Percentiles rank a stretch among this genome's conserved stretches.
Evolutionary conservation across 495 filamentous ascomycete genomes (phyloP).

Genomic region (Saxophila tyrrhenica): DNA sequence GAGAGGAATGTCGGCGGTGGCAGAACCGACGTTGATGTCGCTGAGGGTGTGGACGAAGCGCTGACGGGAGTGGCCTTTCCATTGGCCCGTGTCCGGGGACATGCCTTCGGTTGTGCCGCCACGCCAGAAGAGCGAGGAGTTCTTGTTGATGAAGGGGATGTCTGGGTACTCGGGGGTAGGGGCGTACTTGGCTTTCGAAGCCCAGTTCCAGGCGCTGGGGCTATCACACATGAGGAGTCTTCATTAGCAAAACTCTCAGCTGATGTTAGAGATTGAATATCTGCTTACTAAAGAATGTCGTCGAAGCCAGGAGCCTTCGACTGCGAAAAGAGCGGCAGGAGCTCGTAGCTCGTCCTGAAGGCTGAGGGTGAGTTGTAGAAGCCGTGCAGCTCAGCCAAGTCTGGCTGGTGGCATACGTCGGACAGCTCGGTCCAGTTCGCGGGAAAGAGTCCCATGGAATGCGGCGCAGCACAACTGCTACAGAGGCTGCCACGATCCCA

Average conservation of each 20-base stretch:
- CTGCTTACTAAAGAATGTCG: conserved; percentile 41
- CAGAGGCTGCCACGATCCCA: conserved; percentile 41
- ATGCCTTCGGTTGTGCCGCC: conserved; percentile 42
- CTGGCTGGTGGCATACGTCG: conserved; percentile 68
- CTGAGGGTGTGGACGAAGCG: conserved; percentile 45
- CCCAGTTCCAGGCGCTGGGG: conserved; percentile 31
- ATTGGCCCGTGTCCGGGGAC: conserved; percentile 31
- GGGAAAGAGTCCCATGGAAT: conserved; percentile 57
- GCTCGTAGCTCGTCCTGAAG: conserved; percentile 47
- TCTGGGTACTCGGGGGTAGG: conserved; percentile 22
- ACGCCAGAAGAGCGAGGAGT: conserved; percentile 26
- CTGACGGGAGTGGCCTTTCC: conserved; percentile 48
- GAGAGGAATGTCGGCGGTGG: conserved; percentile 29
- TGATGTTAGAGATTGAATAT: too few relatives aligned
- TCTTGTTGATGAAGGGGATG: conserved; percentile 21
- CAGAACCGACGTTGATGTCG: conserved; percentile 30
- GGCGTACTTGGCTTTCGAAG: conserved; percentile 23
- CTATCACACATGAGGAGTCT: too few relatives aligned
- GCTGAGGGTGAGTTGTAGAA: conserved; percentile 55
- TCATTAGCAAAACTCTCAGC: too few relatives aligned
- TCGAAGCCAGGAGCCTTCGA: conserved; percentile 52
- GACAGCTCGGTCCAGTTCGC: conserved; percentile 52
- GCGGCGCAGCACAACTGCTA: conserved; percentile 48
- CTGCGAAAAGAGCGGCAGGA: conserved; percentile 65
- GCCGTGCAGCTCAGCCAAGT: conserved; percentile 62